These are phyloP conservation scores for Discostella stelligeroides DNA, from an alignment of 108 stramenopile genomes.

Conservation along the genomic window DNA sequence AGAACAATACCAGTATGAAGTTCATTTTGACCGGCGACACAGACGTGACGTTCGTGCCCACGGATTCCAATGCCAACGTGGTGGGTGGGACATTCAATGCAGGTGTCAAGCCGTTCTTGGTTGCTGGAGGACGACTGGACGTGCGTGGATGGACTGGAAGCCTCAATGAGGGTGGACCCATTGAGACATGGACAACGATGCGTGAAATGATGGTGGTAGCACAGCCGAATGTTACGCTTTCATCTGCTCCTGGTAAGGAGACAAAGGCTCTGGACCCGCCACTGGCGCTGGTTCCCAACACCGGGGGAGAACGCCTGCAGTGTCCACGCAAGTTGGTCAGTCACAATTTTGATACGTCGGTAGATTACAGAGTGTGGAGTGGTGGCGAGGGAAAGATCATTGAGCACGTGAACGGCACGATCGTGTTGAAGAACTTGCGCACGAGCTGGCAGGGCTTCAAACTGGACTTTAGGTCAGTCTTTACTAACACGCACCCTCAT, in stretches of 20 bases:
- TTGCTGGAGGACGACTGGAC: slow-evolving; percentile 64
- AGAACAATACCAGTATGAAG: slow-evolving; percentile 48
- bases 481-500: no score
- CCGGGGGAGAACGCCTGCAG: slow-evolving; percentile 4
- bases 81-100: slow-evolving; percentile 47
- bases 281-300: slow-evolving; percentile 6
- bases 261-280: background rate
- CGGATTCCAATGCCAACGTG: slow-evolving; percentile 33
- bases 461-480: slow-evolving; percentile 10
- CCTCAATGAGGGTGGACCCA: slow-evolving; percentile 3
- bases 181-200: slow-evolving; percentile 40
- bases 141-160: slow-evolving; percentile 47
- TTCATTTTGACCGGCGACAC: slow-evolving; percentile 52
- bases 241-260: background rate
- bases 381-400: slow-evolving; percentile 38
- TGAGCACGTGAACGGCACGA: slow-evolving; percentile 15
- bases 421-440: slow-evolving; percentile 13
- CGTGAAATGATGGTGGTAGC: slow-evolving; percentile 25
- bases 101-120: slow-evolving; percentile 63
- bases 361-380: slow-evolving; percentile 36
- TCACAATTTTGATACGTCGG: slow-evolving; percentile 25
- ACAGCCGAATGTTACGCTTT: slow-evolving; percentile 17
- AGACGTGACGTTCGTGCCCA: slow-evolving; percentile 42
- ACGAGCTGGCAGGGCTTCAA: slow-evolving; percentile 8
- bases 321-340: slow-evolving; percentile 36